Evolutionary conservation across 2,329 filamentous ascomycete genomes (phyloP).

Genomic region (Aspergillus sp.): DNA sequence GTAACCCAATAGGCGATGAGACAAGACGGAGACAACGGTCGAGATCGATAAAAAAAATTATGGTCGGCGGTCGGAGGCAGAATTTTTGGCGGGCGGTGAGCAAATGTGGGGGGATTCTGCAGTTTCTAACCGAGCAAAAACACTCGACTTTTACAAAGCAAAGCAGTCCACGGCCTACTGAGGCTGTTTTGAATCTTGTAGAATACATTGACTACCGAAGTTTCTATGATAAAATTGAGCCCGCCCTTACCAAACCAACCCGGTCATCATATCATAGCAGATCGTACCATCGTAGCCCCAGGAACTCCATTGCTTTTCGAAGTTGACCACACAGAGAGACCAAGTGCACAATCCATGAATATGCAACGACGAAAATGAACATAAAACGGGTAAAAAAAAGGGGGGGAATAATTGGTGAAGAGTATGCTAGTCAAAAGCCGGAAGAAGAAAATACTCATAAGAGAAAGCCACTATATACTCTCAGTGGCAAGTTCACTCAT

Average conservation of each 20-base stretch:
- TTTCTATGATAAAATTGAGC: conserved; percentile 25
- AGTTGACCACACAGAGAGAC: conserved; percentile 20
- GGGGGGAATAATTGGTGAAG: conserved; percentile 11
- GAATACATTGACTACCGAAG: conserved; percentile 24
- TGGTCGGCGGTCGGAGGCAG: conserved; percentile 10
- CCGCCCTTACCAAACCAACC: conserved; percentile 20
- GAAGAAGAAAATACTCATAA: conserved; percentile 11
- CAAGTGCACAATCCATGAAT: conserved; percentile 18
- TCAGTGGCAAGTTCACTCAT: conserved; percentile 14
- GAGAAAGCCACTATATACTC: neutral
- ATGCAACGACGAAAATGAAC: conserved; percentile 19
- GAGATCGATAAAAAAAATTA: conserved; percentile 12
- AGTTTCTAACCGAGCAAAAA: conserved; percentile 11
- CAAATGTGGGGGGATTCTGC: conserved; percentile 13
- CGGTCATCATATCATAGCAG: conserved; percentile 19
- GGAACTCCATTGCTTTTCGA: conserved; percentile 39
- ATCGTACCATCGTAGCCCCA: conserved; percentile 25
- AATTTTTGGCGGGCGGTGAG: conserved; percentile 16
- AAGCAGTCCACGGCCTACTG: neutral
- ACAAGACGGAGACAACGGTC: conserved; percentile 9
- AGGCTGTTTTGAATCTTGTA: neutral
- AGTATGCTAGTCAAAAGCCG: conserved; percentile 9
- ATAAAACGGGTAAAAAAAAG: conserved; percentile 12
- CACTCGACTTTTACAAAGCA: neutral
- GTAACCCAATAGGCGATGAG: conserved; percentile 14